Conservation (phyloP, 306 rosid genomes). For the Vicia villosa region DNA sequence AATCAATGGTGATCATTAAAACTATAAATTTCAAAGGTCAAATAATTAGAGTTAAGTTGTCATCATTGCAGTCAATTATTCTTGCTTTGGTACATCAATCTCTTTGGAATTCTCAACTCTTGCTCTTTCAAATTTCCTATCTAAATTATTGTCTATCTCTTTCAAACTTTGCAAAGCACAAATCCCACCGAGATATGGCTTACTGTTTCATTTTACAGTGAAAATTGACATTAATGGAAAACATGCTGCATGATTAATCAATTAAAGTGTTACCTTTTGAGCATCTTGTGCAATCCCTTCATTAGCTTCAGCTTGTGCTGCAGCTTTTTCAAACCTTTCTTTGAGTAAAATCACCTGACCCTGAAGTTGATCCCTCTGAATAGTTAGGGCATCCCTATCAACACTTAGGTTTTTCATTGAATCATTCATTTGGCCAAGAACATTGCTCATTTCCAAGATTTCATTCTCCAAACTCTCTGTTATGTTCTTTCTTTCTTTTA, state of each 20-base stretch:
- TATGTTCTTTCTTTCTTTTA: slow-evolving; percentile 56
- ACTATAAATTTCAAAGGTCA: background rate
- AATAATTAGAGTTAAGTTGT: background rate
- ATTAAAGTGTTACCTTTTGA: slow-evolving; percentile 60
- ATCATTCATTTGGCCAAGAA: slow-evolving; percentile 60
- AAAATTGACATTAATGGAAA: slow-evolving; percentile 1
- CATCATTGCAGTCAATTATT: background rate
- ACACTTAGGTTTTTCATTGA: slow-evolving; percentile 51
- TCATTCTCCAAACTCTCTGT: slow-evolving; percentile 71
- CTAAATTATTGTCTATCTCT: slow-evolving; percentile 12
- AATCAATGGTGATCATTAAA: background rate
- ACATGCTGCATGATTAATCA: background rate
- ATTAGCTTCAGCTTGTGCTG: slow-evolving; percentile 65
- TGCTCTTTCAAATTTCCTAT: background rate
- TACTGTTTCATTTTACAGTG: too few species aligned
- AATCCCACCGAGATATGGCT: background rate
- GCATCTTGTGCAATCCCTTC: slow-evolving; percentile 72
- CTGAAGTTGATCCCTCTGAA: slow-evolving; percentile 73
- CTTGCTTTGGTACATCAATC: slow-evolving; percentile 21
- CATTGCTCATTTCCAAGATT: slow-evolving; percentile 61
- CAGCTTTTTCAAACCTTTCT: slow-evolving; percentile 63
- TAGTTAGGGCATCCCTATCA: slow-evolving; percentile 52
- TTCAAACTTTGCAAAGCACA: slow-evolving; percentile 9
- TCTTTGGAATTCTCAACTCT: slow-evolving; percentile 7
- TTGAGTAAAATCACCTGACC: slow-evolving; percentile 54